Base-by-base conservation (phyloP, 1,139 yeast genomes). In the Blastobotrys raffinosifermentans region DNA sequence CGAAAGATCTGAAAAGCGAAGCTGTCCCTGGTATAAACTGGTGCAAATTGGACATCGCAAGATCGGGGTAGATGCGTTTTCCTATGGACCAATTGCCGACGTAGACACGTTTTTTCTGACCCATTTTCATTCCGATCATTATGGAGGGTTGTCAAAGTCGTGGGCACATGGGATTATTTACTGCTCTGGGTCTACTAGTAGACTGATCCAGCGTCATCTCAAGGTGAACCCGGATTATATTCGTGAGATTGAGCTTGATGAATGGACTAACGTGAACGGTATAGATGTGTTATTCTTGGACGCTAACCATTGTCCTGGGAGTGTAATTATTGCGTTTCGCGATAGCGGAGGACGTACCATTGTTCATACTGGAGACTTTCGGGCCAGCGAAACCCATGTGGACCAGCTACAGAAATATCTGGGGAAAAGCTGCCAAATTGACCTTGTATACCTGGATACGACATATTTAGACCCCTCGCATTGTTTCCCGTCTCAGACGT, bases 261-360 rank as follows among this genome's bases (percentile, higher is more conserved):
- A 56, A 16, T 54, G 69, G 17, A 45, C 45, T 4, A 46, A 51
- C 4, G 50, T 72, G 1, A 57, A 62, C 2, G 76, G 77, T 0
- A 58, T 85, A 1, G 68, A 69, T 32, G 87, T 85, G 0, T 72
- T 78, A 0, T 67, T 80, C 7, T 61, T 82, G 7, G 85, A 84
- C 45, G 98, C 97, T 0, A 89, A 91, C 49, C 98, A 91, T 43
- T 91, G 98, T 58, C 97, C 97, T 1, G 98, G 98, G 2, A 85
- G 96, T 1, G 86, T 77, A 0, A 73, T 91, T 0, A 82, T 87
- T 45, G 60, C 87, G 13, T 81, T 85, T 50, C 81, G 80, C 51
- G 73, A 80, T 10, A 1, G 41, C 11, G 30, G 41, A 3, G 20
- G 50, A 47, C 37, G 66, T 32, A 58, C 65, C 26, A 66, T 74